Base-by-base conservation (phyloP, 768 basidiomycete genomes). In the Suillus fuscotomentosus region DNA sequence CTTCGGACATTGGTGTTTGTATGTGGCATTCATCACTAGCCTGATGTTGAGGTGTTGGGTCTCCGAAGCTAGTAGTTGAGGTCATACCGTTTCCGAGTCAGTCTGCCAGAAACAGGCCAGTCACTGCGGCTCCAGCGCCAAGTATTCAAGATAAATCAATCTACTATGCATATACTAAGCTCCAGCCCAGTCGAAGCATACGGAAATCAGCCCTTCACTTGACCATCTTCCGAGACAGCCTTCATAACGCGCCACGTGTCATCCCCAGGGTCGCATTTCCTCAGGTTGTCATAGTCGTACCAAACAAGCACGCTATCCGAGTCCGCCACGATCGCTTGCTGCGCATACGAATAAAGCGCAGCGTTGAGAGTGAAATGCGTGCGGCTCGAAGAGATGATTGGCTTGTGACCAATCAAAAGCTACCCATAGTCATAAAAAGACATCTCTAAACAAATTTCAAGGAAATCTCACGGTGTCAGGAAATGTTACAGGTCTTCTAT, bases 241-340 rank as follows among this genome's bases (percentile, higher is more conserved):
- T 34, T 75, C 38, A 75, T 69, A 8, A 76, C 77, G 41, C 77
- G 75, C 71, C 78, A 77, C 5, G 77, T 74, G 42, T 79, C 78
- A 63, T 85, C 82, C 0, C 85, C 86, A 7, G 90, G 89, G 68
- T 83, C 82, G 65, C 84, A 85, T 73, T 90, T 92, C 73, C 76
- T 81, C 61, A 90, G 80, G 20, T 67, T 78, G 63, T 90, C 87
- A 67, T 92, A 92, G 72, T 92, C 88, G 65, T 91, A 92, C 91
- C 91, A 92, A 10, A 91, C 90, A 22, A 90, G 70, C 3, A 82
- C 80, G 63, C 87, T 84, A 68, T 86, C 84, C 3, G 88, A 85
- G 65, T 86, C 83, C 0, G 89, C 84, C 7, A 91, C 90, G 60
- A 89, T 80, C 11, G 83, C 78, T 48, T 81, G 78, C 72, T 91